These are phyloP conservation scores for Oryza coarctata DNA, from an alignment of 176 grass and related monocot genomes.

Conservation along the genomic window DNA sequence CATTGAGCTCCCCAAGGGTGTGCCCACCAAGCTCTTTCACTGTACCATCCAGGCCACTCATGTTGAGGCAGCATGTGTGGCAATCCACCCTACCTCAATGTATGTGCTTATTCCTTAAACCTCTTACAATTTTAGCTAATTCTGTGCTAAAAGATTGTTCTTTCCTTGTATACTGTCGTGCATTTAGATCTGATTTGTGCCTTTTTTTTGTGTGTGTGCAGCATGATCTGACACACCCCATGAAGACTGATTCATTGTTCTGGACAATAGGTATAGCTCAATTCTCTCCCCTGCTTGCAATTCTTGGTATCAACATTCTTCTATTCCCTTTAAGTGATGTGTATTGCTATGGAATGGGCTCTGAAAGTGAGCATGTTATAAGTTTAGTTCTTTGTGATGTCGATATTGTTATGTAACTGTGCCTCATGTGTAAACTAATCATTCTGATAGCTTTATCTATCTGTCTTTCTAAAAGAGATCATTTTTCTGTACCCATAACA, in stretches of 20 bases:
- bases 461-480: not conserved
- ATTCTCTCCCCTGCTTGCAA: not conserved
- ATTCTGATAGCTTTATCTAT: not conserved
- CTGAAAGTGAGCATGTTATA: not conserved
- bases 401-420: not conserved
- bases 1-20: constrained; percentile 78
- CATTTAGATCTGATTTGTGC: constrained; percentile 2
- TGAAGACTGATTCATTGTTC: constrained; percentile 97
- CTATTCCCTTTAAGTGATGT: not conserved
- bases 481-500: not conserved
- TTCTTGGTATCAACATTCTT: not conserved
- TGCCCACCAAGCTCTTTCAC: constrained; percentile 74
- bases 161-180: not conserved
- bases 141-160: not conserved
- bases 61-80: constrained; percentile 79
- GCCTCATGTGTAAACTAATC: not conserved
- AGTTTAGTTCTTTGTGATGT: not conserved
- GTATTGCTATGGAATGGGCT: not conserved
- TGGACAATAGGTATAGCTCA: constrained; percentile 74
- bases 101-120: constrained; percentile 15
- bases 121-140: not conserved
- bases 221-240: constrained; percentile 66
- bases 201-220: constrained; percentile 41
- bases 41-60: constrained; percentile 75
- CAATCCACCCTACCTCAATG: constrained; percentile 90